A percentile compares a stretch with the other conserved stretches of the same genome.
These are phyloP conservation scores for Aspergillus novofumigatus DNA, from an alignment of 2,329 filamentous ascomycete species.

Conservation along the genomic window DNA sequence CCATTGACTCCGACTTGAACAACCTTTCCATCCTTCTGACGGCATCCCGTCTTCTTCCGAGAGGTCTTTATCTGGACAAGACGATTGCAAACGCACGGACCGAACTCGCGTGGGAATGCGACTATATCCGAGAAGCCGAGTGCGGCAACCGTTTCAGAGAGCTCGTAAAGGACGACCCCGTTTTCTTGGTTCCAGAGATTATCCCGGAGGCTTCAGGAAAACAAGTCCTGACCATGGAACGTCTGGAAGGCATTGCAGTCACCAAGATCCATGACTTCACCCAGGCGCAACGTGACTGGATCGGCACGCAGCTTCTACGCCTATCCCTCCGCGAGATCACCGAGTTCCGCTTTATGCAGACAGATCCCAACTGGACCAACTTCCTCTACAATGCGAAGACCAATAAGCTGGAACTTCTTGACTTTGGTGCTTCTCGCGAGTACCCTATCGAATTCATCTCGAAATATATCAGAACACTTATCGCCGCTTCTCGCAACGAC, in stretches of 20 bases:
- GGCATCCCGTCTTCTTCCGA: slow-evolving; percentile 83
- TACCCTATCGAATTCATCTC: slow-evolving; percentile 76
- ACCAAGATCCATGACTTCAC: slow-evolving; percentile 72
- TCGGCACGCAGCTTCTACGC: slow-evolving; percentile 87
- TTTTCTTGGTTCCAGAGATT: slow-evolving; percentile 76
- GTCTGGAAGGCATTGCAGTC: slow-evolving; percentile 80
- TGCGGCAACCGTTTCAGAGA: slow-evolving; percentile 72
- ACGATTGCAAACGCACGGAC: slow-evolving; percentile 92
- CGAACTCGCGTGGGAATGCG: slow-evolving; percentile 94
- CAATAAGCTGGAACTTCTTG: slow-evolving; percentile 78
- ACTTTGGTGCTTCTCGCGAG: slow-evolving; percentile 89
- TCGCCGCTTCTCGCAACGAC: slow-evolving; percentile 72
- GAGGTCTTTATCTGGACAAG: slow-evolving; percentile 90
- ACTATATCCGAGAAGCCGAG: slow-evolving; percentile 84
- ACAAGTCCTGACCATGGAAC: slow-evolving; percentile 88
- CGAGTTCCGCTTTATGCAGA: slow-evolving; percentile 98
- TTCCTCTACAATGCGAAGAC: slow-evolving; percentile 79
- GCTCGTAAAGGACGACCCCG: slow-evolving; percentile 71
- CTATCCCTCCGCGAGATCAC: slow-evolving; percentile 89
- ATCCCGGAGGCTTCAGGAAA: slow-evolving; percentile 75
- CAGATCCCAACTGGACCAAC: slow-evolving; percentile 99
- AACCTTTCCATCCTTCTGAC: slow-evolving; percentile 88
- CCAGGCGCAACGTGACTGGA: slow-evolving; percentile 88
- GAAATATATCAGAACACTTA: slow-evolving; percentile 74
- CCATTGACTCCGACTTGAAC: slow-evolving; percentile 93